Percentiles rank a stretch among this genome's conserved stretches.
Conservation (phyloP, 1,284 basidiomycete species). For the Ganoderma lingzhi region DNA sequence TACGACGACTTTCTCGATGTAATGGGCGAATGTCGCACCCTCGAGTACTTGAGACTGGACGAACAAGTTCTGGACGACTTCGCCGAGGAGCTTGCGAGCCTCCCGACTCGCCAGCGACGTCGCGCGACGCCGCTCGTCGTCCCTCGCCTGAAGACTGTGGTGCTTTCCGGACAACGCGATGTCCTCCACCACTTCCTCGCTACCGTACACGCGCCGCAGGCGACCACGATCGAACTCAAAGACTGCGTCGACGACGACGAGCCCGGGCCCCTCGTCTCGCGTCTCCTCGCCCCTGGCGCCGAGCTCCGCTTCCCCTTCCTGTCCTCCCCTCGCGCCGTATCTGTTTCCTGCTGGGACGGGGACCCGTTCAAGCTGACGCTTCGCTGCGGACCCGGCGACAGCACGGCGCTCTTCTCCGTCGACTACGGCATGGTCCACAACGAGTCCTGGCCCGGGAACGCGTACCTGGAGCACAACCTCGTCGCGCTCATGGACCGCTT, state of each 20-base stretch:
- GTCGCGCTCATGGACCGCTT: background rate
- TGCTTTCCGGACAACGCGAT: background rate
- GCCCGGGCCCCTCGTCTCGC: background rate
- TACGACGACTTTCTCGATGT: background rate
- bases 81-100: background rate
- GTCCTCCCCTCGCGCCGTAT: background rate
- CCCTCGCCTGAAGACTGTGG: background rate
- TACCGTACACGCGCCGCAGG: no score
- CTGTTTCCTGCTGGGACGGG: background rate
- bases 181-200: background rate
- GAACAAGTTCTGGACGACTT: background rate
- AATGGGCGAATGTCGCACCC: background rate
- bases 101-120: background rate
- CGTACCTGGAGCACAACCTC: background rate
- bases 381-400: background rate
- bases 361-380: background rate
- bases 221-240: background rate
- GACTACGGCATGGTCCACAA: background rate
- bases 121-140: background rate
- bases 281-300: background rate
- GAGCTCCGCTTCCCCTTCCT: background rate
- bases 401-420: background rate
- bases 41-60: background rate
- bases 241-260: background rate
- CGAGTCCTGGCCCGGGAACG: background rate